Evolutionary conservation across 2,329 filamentous ascomycete genomes (phyloP).

Genomic region (Trichothecium roseum): DNA sequence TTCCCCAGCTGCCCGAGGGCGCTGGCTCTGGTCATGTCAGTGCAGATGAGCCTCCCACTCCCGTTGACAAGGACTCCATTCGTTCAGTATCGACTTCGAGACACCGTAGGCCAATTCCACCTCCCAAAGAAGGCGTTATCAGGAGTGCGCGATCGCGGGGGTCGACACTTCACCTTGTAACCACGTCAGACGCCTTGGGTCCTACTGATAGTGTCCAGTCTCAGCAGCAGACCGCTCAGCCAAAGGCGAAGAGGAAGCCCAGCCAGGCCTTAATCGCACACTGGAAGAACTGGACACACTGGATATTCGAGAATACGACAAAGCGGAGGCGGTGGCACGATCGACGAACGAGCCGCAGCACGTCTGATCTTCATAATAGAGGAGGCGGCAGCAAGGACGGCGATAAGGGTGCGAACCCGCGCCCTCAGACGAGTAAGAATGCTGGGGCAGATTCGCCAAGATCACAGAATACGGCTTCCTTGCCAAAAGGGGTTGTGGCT

Average conservation of each 20-base stretch:
- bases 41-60: constrained; percentile 50
- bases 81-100: constrained; percentile 69
- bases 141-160: constrained; percentile 63
- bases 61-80: constrained; percentile 69
- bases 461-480: constrained; percentile 27
- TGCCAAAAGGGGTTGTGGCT: constrained; percentile 40
- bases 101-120: constrained; percentile 64
- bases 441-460: constrained; percentile 26
- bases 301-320: constrained; percentile 50
- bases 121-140: constrained; percentile 70
- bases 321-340: constrained; percentile 34
- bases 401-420: constrained; percentile 41
- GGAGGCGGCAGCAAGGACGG: constrained; percentile 25
- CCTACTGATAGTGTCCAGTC: constrained; percentile 15
- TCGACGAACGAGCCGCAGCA: constrained; percentile 44
- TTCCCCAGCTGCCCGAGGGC: constrained; percentile 62
- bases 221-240: constrained; percentile 19
- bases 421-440: constrained; percentile 51
- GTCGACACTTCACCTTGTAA: constrained; percentile 79
- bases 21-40: constrained; percentile 32
- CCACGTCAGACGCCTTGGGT: constrained; percentile 43
- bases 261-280: constrained; percentile 49
- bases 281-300: constrained; percentile 56
- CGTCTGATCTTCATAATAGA: constrained; percentile 46
- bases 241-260: constrained; percentile 44